phyloP scores from a whole-genome alignment of 2,329 filamentous ascomycete species.

The Teratosphaeria zuluensis region DNA sequence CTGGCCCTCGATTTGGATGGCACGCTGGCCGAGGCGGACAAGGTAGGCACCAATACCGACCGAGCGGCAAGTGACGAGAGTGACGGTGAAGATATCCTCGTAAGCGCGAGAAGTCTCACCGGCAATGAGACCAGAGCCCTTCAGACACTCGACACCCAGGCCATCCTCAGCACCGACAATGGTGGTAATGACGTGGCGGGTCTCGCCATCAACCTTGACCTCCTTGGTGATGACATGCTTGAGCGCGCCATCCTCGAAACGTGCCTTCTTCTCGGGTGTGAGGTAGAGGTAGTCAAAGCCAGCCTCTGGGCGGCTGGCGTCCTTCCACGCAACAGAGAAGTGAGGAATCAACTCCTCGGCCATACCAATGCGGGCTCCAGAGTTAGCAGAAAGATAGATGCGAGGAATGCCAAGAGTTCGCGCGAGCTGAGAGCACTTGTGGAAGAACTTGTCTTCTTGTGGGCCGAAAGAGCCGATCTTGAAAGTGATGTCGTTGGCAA shows the following conservation, averaged over 20 bases:
- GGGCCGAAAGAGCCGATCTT: constrained; percentile 98
- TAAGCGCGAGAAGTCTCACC: constrained; percentile 95
- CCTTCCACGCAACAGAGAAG: constrained; percentile 96
- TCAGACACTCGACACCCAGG: constrained; percentile 92
- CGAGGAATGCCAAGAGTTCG: constrained; percentile 90
- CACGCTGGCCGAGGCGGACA: constrained; percentile 93
- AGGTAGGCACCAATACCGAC: constrained; percentile 99
- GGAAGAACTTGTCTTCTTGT: constrained; percentile 94
- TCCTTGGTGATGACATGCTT: constrained; percentile 81
- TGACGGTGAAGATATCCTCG: constrained; percentile 98
- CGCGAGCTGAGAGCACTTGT: constrained; percentile 96
- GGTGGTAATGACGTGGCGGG: constrained; percentile 86
- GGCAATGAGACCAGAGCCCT: constrained; percentile 94
- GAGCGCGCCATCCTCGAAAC: constrained; percentile 68
- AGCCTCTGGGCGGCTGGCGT: constrained; percentile 65
- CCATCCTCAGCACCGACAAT: constrained; percentile 90
- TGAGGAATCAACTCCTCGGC: constrained; percentile 94
- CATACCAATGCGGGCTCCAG: constrained; percentile 91
- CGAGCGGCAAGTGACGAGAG: constrained; percentile 92
- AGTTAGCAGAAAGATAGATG: constrained; percentile 97
- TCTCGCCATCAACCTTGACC: constrained; percentile 76
- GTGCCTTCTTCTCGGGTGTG: constrained; percentile 73
- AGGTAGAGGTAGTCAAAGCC: constrained; percentile 98
- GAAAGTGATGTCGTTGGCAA: constrained; percentile 99
- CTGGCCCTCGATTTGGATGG: constrained; percentile 97